A percentile compares a stretch with the other conserved stretches of the same genome.
These are phyloP conservation scores for Prototheca cutis DNA, from an alignment of 163 green algal species.

Conservation along the genomic window DNA sequence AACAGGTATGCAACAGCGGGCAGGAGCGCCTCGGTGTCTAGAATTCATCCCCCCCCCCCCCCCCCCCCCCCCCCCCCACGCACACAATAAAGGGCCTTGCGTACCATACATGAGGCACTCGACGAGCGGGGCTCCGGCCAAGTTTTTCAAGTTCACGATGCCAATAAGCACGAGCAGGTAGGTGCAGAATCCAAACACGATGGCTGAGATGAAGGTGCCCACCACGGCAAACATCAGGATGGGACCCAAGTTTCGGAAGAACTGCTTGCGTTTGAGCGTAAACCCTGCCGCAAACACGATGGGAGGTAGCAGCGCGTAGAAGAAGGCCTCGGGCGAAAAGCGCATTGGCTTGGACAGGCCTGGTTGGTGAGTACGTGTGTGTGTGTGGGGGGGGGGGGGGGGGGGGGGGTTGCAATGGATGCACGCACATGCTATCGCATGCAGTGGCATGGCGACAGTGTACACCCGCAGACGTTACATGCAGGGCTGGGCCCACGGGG, in stretches of 20 bases:
- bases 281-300: constrained; percentile 52
- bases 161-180: constrained; percentile 37
- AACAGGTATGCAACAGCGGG: too few relatives aligned
- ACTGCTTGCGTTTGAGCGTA: constrained; percentile 21
- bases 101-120: constrained; percentile 51
- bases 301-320: constrained; percentile 52
- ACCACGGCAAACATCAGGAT: constrained; percentile 45
- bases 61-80: neutral
- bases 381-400: too few relatives aligned
- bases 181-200: constrained; percentile 44
- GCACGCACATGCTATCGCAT: too few relatives aligned
- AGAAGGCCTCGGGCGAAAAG: constrained; percentile 46
- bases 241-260: constrained; percentile 44
- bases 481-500: too few relatives aligned
- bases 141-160: constrained; percentile 23
- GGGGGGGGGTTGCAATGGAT: too few relatives aligned
- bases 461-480: too few relatives aligned
- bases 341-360: constrained; percentile 30
- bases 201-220: constrained; percentile 47
- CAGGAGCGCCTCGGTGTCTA: too few relatives aligned
- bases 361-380: neutral
- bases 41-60: too few relatives aligned
- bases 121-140: constrained; percentile 34
- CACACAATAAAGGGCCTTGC: neutral
- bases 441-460: too few relatives aligned